Conservation (phyloP, 2,329 filamentous ascomycete genomes). For the Colletotrichum endophyticum region DNA sequence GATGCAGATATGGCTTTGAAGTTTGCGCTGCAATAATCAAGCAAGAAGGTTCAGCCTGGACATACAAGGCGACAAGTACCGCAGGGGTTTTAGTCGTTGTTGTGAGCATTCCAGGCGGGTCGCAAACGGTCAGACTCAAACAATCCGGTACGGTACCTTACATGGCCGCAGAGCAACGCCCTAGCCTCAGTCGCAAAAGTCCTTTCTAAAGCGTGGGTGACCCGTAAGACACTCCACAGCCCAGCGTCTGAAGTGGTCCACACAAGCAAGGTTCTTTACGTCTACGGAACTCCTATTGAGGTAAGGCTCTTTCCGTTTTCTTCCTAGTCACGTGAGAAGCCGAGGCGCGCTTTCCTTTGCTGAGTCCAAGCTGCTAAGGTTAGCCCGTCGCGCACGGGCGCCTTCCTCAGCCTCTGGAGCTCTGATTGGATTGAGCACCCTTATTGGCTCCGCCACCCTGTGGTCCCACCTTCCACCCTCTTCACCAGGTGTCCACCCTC, state of each 20-base stretch:
- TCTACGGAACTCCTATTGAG: not conserved
- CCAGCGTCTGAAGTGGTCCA: not conserved
- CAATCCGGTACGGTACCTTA: not conserved
- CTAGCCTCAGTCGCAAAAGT: not conserved
- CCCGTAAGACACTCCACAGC: not conserved
- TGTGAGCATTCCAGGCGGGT: not conserved
- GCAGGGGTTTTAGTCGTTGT: not conserved
- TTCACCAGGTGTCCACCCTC: not conserved
- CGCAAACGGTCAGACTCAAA: not conserved
- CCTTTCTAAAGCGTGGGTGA: not conserved
- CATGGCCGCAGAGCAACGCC: not conserved
- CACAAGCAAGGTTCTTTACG: not conserved
- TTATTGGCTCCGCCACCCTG: slow-evolving; percentile 9
- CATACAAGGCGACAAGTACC: not conserved
- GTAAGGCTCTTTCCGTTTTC: not conserved
- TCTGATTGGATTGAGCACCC: slow-evolving; percentile 15
- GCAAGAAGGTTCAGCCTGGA: not conserved
- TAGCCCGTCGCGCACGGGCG: not conserved
- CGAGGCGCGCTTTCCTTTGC: not conserved
- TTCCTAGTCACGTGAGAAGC: not conserved
- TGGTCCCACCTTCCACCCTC: slow-evolving; percentile 11
- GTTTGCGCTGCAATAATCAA: not conserved
- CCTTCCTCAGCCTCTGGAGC: not conserved
- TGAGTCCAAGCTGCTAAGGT: not conserved
- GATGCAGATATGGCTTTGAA: not conserved